A percentile compares a stretch with the other conserved stretches of the same genome.
These are phyloP conservation scores for Candida takata DNA, from an alignment of 805 yeast genomes.

Conservation along the genomic window DNA sequence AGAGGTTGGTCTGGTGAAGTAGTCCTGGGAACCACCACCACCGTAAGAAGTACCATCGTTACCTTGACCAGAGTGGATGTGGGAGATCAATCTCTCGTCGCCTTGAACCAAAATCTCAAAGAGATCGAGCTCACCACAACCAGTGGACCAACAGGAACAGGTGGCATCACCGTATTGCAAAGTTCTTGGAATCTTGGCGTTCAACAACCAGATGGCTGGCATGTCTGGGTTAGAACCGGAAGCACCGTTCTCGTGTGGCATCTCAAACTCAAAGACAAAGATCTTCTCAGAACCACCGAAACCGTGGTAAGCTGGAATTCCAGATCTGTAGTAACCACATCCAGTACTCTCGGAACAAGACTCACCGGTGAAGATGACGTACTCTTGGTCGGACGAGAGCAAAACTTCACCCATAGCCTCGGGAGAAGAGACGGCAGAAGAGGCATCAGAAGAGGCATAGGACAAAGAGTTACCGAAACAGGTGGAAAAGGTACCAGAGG, in stretches of 20 bases:
- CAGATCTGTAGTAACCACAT: constrained; percentile 84
- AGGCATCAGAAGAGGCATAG: constrained; percentile 72
- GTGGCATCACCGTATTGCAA: constrained; percentile 77
- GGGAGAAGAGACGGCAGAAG: constrained; percentile 62
- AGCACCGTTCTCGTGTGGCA: constrained; percentile 62
- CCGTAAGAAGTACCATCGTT: constrained; percentile 45
- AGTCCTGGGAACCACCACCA: constrained; percentile 88
- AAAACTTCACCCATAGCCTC: constrained; percentile 63
- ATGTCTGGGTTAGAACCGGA: constrained; percentile 69
- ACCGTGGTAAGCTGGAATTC: constrained; percentile 91
- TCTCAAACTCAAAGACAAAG: constrained; percentile 86
- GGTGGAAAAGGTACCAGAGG: constrained; percentile 83
- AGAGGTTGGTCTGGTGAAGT: constrained; percentile 77
- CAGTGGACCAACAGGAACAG: constrained; percentile 95
- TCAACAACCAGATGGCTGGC: constrained; percentile 97
- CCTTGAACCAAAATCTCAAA: constrained; percentile 84
- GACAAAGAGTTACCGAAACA: constrained; percentile 91
- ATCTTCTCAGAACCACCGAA: constrained; percentile 80
- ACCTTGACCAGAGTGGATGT: constrained; percentile 83
- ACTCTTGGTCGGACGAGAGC: constrained; percentile 69
- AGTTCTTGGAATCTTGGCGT: constrained; percentile 95
- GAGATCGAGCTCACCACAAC: constrained; percentile 96
- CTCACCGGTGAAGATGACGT: constrained; percentile 71
- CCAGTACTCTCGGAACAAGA: constrained; percentile 42
- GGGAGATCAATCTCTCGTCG: constrained; percentile 65